Base-by-base conservation (phyloP, 2,329 filamentous ascomycete genomes). In the Chrysosporium keratinophilum region DNA sequence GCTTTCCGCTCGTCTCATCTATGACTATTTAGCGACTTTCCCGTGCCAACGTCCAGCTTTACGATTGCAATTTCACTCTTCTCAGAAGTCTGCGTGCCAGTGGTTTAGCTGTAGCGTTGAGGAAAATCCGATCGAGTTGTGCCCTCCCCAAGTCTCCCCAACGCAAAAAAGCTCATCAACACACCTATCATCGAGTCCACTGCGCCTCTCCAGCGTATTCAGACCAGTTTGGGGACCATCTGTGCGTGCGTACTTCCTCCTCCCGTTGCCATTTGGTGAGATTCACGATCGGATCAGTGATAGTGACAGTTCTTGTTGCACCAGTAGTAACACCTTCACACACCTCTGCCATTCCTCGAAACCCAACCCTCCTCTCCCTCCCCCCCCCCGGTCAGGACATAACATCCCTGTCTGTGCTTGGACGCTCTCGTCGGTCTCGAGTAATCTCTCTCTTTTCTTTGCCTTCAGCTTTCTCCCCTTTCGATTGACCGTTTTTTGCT, bases 381-480 rank as follows among this genome's bases (percentile, higher is more conserved):
- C 31, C 19, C 57, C 54, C 58, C 61, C 53, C 58, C 56, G 62
- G 62, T 52, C 62, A 63, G 23, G 23, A 28, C 23, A 59, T 56
- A 50, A 63, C 63, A 44, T 41, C 58, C 52, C 57, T 54, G 41
- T 42, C 17, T 37, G 55, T 56, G 28, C 34, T 54, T 28, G 15
- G 11, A 54, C 34, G 11, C 23, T 44, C 40, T 43, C 31, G 40
- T 56, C 46, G 42, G 41, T 54, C 56, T 52, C 43, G 55, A 53
- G 53, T 57, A 50, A 46, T 55, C 45, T 54, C 34, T 54, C 47
- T 43, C 54, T 49, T 40, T 53, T 42, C 44, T 12, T 23, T 39
- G 17, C n/a, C 41, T 48, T 41, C 60, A 58, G 54, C 58, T 58
- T 60, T 46, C 60, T 57, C 58, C 60, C 50, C 50, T 28, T 28